Evolutionary conservation across 2,329 filamentous ascomycete species (phyloP).

Genomic region (Fusarium solani-melongenae): DNA sequence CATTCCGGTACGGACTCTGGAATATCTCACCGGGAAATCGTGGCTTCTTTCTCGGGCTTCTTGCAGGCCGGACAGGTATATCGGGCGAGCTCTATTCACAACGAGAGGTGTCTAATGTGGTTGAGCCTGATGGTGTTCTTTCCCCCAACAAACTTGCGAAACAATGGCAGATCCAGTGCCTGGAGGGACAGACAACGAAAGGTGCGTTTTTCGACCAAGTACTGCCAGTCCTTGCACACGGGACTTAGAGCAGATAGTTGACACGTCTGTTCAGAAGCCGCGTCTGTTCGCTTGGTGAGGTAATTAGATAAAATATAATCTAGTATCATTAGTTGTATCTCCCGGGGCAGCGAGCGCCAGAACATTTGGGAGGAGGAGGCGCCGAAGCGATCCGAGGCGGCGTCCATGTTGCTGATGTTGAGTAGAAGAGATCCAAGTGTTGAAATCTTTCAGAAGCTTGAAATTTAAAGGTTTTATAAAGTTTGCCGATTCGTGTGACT

Average conservation of each 20-base stretch:
- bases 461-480: background rate
- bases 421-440: background rate
- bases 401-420: background rate
- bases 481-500: background rate
- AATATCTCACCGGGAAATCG: background rate
- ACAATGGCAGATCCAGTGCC: background rate
- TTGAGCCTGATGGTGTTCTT: background rate
- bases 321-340: background rate
- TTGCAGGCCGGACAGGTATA: background rate
- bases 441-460: too few relatives aligned
- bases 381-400: background rate
- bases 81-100: constrained; percentile 4
- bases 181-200: constrained; percentile 13
- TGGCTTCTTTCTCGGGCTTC: background rate
- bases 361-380: background rate
- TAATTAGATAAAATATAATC: background rate
- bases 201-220: constrained; percentile 5
- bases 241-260: background rate
- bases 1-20: too few relatives aligned
- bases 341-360: background rate
- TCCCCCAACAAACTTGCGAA: background rate
- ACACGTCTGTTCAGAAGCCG: background rate
- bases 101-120: background rate
- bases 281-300: background rate
- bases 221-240: constrained; percentile 9